Evolutionary conservation across 768 basidiomycete genomes (phyloP).

Genomic region (Rhodotorula kratochvilovae): DNA sequence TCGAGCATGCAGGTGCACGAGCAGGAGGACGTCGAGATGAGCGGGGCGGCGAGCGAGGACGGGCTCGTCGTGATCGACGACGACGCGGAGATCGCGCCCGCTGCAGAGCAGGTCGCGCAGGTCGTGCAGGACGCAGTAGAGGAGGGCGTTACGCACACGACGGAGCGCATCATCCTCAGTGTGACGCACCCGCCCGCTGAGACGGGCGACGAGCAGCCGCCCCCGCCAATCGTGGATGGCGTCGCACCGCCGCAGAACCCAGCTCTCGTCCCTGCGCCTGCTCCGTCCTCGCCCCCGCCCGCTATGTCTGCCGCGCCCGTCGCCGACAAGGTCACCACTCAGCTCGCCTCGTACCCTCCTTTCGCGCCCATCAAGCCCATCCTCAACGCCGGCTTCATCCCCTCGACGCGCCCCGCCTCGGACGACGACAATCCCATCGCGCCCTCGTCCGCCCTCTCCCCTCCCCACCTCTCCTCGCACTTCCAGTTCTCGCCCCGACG

Average conservation of each 20-base stretch:
- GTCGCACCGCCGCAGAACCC: slow-evolving; percentile 13
- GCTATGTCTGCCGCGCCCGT: neutral
- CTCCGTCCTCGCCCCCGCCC: neutral
- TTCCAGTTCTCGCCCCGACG: slow-evolving; percentile 3
- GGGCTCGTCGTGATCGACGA: slow-evolving; percentile 18
- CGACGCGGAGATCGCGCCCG: neutral
- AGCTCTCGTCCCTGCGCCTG: neutral
- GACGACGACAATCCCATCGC: neutral
- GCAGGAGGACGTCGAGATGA: neutral
- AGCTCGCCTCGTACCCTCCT: too few species aligned
- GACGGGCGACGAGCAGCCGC: too few species aligned
- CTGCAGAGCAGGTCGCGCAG: neutral
- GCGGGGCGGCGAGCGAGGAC: neutral
- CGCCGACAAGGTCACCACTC: neutral
- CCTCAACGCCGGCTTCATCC: neutral
- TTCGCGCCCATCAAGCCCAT: neutral
- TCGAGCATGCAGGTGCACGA: neutral
- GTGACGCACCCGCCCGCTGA: neutral
- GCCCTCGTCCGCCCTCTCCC: neutral
- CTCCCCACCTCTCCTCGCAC: neutral
- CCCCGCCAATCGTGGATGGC: neutral
- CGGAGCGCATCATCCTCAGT: too few species aligned
- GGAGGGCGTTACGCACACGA: too few species aligned
- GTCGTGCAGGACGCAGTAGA: too few species aligned
- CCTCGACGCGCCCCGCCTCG: too few species aligned